phyloP scores from a whole-genome alignment of 2,329 filamentous ascomycete species.

The Aciculosporium take region DNA sequence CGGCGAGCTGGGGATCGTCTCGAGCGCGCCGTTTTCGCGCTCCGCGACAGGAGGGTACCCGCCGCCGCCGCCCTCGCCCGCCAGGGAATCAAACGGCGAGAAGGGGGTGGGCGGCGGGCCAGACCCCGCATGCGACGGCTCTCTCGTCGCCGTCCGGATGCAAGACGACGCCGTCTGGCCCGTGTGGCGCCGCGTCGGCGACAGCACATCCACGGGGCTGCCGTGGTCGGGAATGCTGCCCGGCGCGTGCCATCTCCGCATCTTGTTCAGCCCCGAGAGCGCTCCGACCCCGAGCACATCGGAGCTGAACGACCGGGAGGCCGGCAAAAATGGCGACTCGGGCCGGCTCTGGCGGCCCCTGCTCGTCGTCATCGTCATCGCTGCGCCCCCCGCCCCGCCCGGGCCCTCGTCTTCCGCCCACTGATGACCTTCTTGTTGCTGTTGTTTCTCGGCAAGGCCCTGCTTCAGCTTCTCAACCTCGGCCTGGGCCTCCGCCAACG shows the following conservation, averaged over 20 bases:
- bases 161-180: slow-evolving; percentile 34
- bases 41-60: slow-evolving; percentile 27
- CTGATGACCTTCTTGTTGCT: slow-evolving; percentile 16
- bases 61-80: slow-evolving; percentile 18
- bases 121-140: slow-evolving; percentile 24
- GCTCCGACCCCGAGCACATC: slow-evolving; percentile 32
- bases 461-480: slow-evolving; percentile 36
- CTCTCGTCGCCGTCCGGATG: slow-evolving; percentile 26
- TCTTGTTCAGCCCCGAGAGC: slow-evolving; percentile 25
- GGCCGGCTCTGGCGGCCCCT: slow-evolving; percentile 34
- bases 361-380: slow-evolving; percentile 26
- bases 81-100: slow-evolving; percentile 29
- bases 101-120: slow-evolving; percentile 27
- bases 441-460: slow-evolving; percentile 11
- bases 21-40: slow-evolving; percentile 39
- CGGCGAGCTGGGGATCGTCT: slow-evolving; percentile 37
- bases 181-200: slow-evolving; percentile 33
- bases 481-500: slow-evolving; percentile 39
- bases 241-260: slow-evolving; percentile 24
- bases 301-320: slow-evolving; percentile 38
- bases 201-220: slow-evolving; percentile 23
- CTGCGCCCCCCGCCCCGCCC: too few species aligned
- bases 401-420: slow-evolving; percentile 15
- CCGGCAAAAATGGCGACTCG: slow-evolving; percentile 38
- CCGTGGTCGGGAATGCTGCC: slow-evolving; percentile 32